Evolutionary conservation across 164 flowering plant genomes (phyloP), one percentile per base, ranked within the genome.

Genomic region (Houttuynia cordata): DNA sequence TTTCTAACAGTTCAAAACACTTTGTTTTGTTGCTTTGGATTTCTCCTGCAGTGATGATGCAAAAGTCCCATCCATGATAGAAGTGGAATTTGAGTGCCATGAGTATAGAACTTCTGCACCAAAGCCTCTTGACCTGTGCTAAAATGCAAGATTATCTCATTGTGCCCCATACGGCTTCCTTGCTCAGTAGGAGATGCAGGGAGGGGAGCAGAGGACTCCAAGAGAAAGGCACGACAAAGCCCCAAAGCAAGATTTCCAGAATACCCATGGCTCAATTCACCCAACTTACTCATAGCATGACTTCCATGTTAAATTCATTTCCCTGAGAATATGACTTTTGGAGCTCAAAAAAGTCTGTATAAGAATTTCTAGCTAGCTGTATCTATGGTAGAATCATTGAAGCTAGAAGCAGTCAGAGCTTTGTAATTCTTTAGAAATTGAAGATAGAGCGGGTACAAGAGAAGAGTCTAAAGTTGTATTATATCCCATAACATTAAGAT

Each of bases 1-100:
- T 91, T 72, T 88, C 98, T 41, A 82, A 77, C 55, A 91, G 92
- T 73, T 91, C 98, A 75, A 88, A 88, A 65, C 84, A 82, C 70
- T 68, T 91, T 45, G 91, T 78, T 71, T 91, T 91, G 65, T 88
- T 88, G 77, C 83, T 87, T 64, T 91, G 64, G 88, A 87, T 74
- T 91, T 95, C 64, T 91, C 96, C 51, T 88, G 79, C 30, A 88
- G 73, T 10, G 98, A 76, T 20, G 89, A 83, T 41, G 81, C 78
- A 77, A 85, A 85, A 64, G 72, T 68, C 45, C 75, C 92, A 63
- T 81, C 83, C 68, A 84, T 60, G 59, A 66, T 75, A 64, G 72
- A 69, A 53, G 78, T 80, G 69, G 72, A 42, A 61, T 84, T 91
- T 0, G 77, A 59, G 53, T 80, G 79, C 97, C 96, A 91, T 7